Evolutionary conservation across 495 filamentous ascomycete species (phyloP).

Genomic region (Staphylotrichum longicolle): DNA sequence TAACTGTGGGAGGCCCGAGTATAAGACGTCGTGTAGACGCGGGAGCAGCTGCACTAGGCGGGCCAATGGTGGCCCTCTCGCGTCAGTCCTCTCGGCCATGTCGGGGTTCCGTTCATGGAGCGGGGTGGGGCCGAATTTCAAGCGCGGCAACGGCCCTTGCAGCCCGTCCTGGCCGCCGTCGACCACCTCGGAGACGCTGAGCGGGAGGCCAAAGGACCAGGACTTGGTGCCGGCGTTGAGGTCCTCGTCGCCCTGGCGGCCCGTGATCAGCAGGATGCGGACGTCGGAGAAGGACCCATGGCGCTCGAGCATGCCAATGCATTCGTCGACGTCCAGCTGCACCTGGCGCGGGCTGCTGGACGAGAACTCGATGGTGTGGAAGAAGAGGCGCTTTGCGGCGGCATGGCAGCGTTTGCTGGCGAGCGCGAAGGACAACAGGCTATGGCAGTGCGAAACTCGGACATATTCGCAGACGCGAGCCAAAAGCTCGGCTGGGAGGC

Average conservation of each 20-base stretch:
- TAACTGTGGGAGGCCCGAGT: neutral
- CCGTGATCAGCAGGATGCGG: conserved; percentile 6
- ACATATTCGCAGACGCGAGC: conserved; percentile 2
- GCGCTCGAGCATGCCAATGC: neutral
- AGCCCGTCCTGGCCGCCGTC: conserved; percentile 11
- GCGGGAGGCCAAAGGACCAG: conserved; percentile 6
- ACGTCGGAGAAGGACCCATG: conserved; percentile 2
- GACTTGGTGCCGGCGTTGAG: neutral
- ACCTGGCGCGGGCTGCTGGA: conserved; percentile 1
- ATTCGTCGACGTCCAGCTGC: conserved; percentile 6
- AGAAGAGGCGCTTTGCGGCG: conserved; percentile 4
- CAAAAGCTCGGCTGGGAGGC: neutral
- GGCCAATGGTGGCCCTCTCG: neutral
- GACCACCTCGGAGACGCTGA: neutral
- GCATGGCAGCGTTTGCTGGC: conserved; percentile 6
- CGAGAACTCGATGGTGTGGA: conserved; percentile 10
- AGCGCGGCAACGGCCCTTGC: neutral
- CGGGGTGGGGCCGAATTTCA: neutral
- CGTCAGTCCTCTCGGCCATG: neutral
- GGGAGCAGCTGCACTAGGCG: neutral
- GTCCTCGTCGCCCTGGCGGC: neutral
- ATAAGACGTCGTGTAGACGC: neutral
- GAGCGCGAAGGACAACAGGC: conserved; percentile 5
- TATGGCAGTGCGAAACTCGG: neutral
- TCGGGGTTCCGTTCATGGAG: neutral